Evolutionary conservation across 768 basidiomycete genomes (phyloP), one percentile per base, ranked within the genome.

Genomic region (Mycena olivaceomarginata): DNA sequence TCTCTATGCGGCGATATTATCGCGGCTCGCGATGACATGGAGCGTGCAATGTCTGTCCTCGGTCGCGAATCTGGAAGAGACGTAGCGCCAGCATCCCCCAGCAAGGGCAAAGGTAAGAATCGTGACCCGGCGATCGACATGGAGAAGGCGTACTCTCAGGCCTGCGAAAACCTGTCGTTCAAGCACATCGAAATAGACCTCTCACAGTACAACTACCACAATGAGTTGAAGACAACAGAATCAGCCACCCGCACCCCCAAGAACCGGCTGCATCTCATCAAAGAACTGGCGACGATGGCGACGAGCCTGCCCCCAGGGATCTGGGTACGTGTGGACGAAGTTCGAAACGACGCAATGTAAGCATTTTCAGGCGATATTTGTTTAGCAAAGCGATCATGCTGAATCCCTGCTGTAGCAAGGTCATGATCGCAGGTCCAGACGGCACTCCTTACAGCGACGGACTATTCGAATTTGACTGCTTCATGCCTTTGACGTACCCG

Each of bases 361-460:
- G 91, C 79, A 18, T 62, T 51, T 74, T 46, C 67, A 41, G 69
- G 45, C 64, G n/a, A 65, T 46, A 63, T 13, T 67, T 31, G 4
- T 45, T 25, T 62, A 41, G 41, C n/a, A 40, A 65, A 31, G 31
- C 70, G 18, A 62, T 66, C 65, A 15, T 57, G 12, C 74, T 69
- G 81, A 72, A 75, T 60, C 66, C 74, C 70, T 20, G 66, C 65
- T 65, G 59, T 79, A 91, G 90, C 13, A 91, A 91, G 78, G 85
- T 90, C 48, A 88, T 92, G 88, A 92, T 92, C 69, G 91, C 91
- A 37, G 91, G 92, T 1, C 91, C 92, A 6, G 89, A 89, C 70
- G 89, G 85, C 43, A 91, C 91, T 18, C 92, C 91, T 4, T 92
- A 92, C 80, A 88, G 87, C 13, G 88, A 88, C 16, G 91, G 91